These are phyloP conservation scores for Diaporthe sp. DNA, from an alignment of 2,329 filamentous ascomycete genomes.

Conservation along the genomic window DNA sequence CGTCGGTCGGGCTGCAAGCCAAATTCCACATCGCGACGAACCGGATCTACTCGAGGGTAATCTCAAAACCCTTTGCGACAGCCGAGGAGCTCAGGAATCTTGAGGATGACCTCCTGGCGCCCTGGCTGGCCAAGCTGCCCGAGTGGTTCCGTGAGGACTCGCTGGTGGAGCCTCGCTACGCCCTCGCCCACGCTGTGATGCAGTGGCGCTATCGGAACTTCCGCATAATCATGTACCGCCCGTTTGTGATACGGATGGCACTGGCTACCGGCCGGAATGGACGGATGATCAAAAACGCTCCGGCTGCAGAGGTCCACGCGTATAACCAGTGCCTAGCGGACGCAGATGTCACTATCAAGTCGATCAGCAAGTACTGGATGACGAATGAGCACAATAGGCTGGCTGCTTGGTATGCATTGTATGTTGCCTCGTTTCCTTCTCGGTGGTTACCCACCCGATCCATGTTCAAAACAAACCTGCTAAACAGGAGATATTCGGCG, in stretches of 20 bases:
- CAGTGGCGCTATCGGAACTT: slow-evolving; percentile 60
- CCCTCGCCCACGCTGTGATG: slow-evolving; percentile 58
- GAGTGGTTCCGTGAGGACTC: background rate
- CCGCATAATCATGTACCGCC: slow-evolving; percentile 63
- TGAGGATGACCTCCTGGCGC: slow-evolving; percentile 54
- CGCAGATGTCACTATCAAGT: slow-evolving; percentile 56
- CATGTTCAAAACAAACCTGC: background rate
- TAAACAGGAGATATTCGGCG: background rate
- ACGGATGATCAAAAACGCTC: slow-evolving; percentile 38
- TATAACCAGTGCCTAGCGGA: slow-evolving; percentile 56
- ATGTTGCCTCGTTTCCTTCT: slow-evolving; percentile 34
- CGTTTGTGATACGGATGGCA: slow-evolving; percentile 58
- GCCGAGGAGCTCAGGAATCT: slow-evolving; percentile 56
- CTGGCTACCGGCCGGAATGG: slow-evolving; percentile 45
- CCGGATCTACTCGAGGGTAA: slow-evolving; percentile 59
- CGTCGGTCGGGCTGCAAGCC: slow-evolving; percentile 58
- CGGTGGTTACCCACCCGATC: background rate
- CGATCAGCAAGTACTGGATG: slow-evolving; percentile 56
- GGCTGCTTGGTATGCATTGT: slow-evolving; percentile 59
- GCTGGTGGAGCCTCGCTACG: slow-evolving; percentile 48
- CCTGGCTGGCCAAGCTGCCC: slow-evolving; percentile 53
- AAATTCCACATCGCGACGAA: slow-evolving; percentile 59
- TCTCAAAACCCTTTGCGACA: slow-evolving; percentile 57
- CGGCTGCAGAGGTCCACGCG: slow-evolving; percentile 45
- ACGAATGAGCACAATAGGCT: slow-evolving; percentile 54